phyloP scores from a whole-genome alignment of 1,139 yeast species.

The Candida sojae region DNA sequence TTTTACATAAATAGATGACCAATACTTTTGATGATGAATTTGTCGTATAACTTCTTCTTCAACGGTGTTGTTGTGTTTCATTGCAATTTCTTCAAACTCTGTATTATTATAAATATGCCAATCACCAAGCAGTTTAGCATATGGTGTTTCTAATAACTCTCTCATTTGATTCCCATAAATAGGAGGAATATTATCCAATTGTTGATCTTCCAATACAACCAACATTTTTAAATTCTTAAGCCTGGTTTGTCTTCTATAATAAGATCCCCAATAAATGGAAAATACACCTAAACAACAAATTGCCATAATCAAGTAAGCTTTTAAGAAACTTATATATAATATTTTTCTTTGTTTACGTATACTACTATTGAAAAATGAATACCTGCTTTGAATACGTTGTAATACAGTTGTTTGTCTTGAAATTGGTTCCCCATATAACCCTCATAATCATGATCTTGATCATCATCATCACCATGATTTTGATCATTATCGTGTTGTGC shows the following conservation, averaged over 20 bases:
- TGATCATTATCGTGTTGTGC: background rate
- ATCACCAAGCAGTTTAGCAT: conserved; percentile 30
- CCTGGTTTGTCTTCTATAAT: conserved; percentile 21
- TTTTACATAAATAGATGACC: conserved; percentile 43
- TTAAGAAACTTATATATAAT: background rate
- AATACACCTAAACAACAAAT: conserved; percentile 31
- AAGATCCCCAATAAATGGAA: conserved; percentile 38
- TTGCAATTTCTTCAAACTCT: conserved; percentile 33
- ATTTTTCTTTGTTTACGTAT: background rate
- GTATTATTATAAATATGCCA: conserved; percentile 41
- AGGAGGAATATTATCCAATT: conserved; percentile 18
- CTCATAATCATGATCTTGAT: too few relatives aligned
- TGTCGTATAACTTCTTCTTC: conserved; percentile 31
- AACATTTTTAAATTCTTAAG: conserved; percentile 25
- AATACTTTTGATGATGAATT: conserved; percentile 46
- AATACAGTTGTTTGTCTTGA: conserved; percentile 18
- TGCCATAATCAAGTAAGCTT: conserved; percentile 28
- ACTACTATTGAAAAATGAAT: conserved; percentile 11
- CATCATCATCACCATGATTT: background rate
- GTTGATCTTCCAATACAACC: conserved; percentile 28
- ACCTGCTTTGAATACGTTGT: conserved; percentile 15
- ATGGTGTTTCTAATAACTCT: conserved; percentile 19
- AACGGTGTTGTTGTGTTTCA: conserved; percentile 28
- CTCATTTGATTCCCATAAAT: conserved; percentile 19
- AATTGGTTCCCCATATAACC: conserved; percentile 4